Conservation (phyloP, 139 green algal genomes). For the Coccomyxa sp. region DNA sequence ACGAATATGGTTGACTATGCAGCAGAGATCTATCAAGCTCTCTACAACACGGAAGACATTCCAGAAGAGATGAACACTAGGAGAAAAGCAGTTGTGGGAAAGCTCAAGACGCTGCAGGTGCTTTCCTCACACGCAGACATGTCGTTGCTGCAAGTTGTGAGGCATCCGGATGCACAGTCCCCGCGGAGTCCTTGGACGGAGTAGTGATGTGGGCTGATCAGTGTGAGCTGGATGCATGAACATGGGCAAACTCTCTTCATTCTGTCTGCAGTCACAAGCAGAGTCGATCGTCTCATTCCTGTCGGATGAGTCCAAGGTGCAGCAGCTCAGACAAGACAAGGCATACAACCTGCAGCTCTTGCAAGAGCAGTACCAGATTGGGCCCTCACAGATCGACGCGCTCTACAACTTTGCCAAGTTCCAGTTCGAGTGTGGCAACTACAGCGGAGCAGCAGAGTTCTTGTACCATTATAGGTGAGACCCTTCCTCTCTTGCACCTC, state of each 20-base stretch:
- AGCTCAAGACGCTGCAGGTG: constrained; percentile 52
- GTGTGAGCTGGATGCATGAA: neutral
- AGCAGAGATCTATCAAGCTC: constrained; percentile 71
- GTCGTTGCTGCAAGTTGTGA: neutral
- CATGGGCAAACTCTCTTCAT: neutral
- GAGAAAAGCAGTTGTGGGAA: constrained; percentile 55
- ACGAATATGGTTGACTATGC: constrained; percentile 99
- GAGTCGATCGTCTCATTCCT: constrained; percentile 90
- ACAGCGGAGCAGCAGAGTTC: constrained; percentile 84
- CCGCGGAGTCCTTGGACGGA: no score
- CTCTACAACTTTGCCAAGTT: constrained; percentile 98
- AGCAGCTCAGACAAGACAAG: constrained; percentile 88
- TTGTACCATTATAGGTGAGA: constrained; percentile 78
- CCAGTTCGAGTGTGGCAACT: constrained; percentile 99
- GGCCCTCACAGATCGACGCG: constrained; percentile 89
- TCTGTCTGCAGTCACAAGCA: constrained; percentile 63
- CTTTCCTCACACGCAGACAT: neutral
- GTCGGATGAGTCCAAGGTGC: constrained; percentile 76
- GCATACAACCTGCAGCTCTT: constrained; percentile 88
- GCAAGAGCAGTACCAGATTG: constrained; percentile 58
- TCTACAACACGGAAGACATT: constrained; percentile 53
- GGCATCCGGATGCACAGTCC: neutral
- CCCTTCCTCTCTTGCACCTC: neutral
- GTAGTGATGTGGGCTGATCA: neutral
- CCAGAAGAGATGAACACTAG: constrained; percentile 22